Conservation (phyloP, 2,329 filamentous ascomycete genomes). For the Acephala macrosclerotiorum region DNA sequence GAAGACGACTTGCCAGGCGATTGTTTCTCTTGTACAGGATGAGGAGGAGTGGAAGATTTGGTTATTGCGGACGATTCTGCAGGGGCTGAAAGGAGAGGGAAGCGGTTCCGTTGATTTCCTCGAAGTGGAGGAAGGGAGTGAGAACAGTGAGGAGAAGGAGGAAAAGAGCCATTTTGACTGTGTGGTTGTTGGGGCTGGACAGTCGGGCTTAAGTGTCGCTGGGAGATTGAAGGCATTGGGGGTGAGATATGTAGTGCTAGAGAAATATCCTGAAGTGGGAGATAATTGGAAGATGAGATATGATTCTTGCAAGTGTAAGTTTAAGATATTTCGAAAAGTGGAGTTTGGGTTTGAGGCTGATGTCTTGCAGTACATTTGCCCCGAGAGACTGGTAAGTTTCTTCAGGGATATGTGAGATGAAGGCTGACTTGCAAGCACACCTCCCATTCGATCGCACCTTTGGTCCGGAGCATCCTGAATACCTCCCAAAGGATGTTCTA, state of each 20-base stretch:
- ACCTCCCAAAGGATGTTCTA: conserved; percentile 26
- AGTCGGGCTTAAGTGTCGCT: conserved; percentile 62
- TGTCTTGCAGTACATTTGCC: conserved; percentile 23
- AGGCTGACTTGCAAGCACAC: conserved; percentile 21
- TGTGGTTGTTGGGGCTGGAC: conserved; percentile 58
- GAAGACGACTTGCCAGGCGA: conserved; percentile 17
- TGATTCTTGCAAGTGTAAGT: conserved; percentile 25
- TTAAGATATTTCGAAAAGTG: not conserved
- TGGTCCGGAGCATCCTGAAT: conserved; percentile 19
- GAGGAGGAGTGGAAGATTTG: conserved; percentile 29
- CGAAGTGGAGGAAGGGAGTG: conserved; percentile 7
- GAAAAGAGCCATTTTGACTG: conserved; percentile 24
- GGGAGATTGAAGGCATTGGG: conserved; percentile 65
- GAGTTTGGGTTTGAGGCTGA: not conserved
- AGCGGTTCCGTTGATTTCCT: conserved; percentile 26
- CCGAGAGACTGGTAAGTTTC: conserved; percentile 25
- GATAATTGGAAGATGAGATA: conserved; percentile 66
- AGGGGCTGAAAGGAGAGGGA: conserved; percentile 21
- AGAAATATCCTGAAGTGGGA: conserved; percentile 62
- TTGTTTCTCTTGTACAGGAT: conserved; percentile 20
- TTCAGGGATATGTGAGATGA: not conserved
- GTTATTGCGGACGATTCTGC: conserved; percentile 27
- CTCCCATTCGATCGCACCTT: conserved; percentile 32
- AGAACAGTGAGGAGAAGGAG: not conserved
- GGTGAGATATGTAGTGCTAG: conserved; percentile 61